Percentiles rank a stretch among this genome's conserved stretches.
Conservation (phyloP, 805 yeast genomes). For the Lipomyces orientalis region DNA sequence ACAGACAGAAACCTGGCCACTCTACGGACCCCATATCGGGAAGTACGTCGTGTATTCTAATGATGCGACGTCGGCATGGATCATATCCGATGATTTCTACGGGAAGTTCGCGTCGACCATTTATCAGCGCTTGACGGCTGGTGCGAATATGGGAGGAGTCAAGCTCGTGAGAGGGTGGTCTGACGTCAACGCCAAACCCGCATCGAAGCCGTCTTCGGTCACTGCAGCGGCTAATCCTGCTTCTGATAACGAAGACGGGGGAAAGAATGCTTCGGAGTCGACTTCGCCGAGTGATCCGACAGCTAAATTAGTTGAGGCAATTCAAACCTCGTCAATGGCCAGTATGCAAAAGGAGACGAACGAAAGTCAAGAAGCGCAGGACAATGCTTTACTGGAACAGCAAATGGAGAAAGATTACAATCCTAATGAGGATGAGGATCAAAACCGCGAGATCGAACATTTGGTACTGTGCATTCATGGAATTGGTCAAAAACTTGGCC, state of each 20-base stretch:
- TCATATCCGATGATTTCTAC: slow-evolving; percentile 39
- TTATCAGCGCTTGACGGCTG: slow-evolving; percentile 36
- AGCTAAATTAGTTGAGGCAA: slow-evolving; percentile 18
- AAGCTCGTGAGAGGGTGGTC: slow-evolving; percentile 41
- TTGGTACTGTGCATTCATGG: slow-evolving; percentile 92
- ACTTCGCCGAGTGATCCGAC: slow-evolving; percentile 8
- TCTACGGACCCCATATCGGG: slow-evolving; percentile 38
- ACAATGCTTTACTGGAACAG: slow-evolving; percentile 28
- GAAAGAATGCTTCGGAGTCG: slow-evolving; percentile 1
- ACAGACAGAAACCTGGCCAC: slow-evolving; percentile 33
- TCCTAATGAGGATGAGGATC: slow-evolving; percentile 30
- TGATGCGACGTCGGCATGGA: slow-evolving; percentile 39
- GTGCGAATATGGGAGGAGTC: slow-evolving; percentile 39
- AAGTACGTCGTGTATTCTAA: slow-evolving; percentile 38
- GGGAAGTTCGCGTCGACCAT: slow-evolving; percentile 36
- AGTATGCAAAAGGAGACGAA: slow-evolving; percentile 2
- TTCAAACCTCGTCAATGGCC: background rate
- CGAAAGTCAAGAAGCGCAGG: slow-evolving; percentile 26
- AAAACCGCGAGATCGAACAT: slow-evolving; percentile 56
- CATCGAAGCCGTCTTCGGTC: slow-evolving; percentile 8
- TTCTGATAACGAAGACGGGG: slow-evolving; percentile 9
- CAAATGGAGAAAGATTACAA: slow-evolving; percentile 43
- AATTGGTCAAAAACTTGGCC: slow-evolving; percentile 86
- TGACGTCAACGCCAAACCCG: slow-evolving; percentile 13
- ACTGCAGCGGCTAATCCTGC: slow-evolving; percentile 12